Conservation (phyloP, 345 rosid genomes). For the Microcos paniculata region DNA sequence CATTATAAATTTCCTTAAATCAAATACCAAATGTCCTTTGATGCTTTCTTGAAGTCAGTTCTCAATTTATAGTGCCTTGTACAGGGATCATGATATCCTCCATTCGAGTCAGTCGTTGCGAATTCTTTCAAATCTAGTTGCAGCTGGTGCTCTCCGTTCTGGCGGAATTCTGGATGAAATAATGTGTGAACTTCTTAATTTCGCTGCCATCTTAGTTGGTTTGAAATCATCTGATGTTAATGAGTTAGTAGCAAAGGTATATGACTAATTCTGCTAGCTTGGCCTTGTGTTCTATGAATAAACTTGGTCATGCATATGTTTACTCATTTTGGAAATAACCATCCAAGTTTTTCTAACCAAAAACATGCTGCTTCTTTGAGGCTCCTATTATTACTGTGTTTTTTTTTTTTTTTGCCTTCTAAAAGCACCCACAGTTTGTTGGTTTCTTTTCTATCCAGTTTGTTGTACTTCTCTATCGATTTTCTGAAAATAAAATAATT, state of each 20-base stretch:
- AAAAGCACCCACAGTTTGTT: not conserved
- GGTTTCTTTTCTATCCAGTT: not conserved
- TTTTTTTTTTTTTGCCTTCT: not conserved
- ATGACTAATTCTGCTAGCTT: not conserved
- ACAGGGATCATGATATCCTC: constrained; percentile 73
- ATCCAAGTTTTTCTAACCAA: not conserved
- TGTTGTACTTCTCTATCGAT: not conserved
- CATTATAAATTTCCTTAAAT: not conserved
- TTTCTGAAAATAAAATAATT: constrained; percentile 3
- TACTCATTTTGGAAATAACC: not conserved
- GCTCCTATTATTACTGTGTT: not conserved
- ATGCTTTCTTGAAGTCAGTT: constrained; percentile 1
- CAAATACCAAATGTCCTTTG: not conserved
- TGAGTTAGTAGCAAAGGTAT: constrained; percentile 79
- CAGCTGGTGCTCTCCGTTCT: constrained; percentile 63
- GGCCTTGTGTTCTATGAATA: not conserved
- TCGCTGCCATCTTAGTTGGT: constrained; percentile 47
- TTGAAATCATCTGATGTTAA: constrained; percentile 55
- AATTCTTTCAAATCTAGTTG: constrained; percentile 81
- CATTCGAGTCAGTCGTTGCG: constrained; percentile 73
- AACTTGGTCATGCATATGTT: not conserved
- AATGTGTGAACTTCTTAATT: constrained; percentile 67
- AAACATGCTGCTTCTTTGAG: not conserved
- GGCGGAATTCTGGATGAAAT: constrained; percentile 59
- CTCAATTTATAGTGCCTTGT: constrained; percentile 5